Base-by-base conservation (phyloP, 306 rosid genomes). In the Quercus ilex region DNA sequence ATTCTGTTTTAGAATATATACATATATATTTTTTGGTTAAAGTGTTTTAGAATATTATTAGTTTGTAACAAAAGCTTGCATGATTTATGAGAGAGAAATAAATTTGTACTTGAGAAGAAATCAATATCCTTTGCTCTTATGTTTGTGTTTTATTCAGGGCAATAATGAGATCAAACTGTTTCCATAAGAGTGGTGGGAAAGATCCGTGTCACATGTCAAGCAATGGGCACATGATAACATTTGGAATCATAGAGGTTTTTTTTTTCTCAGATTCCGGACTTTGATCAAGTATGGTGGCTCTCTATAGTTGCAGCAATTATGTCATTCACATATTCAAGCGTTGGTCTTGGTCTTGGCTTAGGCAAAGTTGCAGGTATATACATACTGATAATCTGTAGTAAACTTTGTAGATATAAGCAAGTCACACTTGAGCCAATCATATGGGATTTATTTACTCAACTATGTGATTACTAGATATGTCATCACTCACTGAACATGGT, bases 201-300 rank as follows among this genome's bases (percentile, higher is more conserved):
- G 90, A 92, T 85, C 91, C 97, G 52, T 92, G 94, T 41, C 94
- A 88, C 55, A 85, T 92, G 91, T 90, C 97, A 57, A 92, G 97
- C 82, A 92, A 88, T 58, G 90, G 90, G n/a, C 87, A 88, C 69
- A 92, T 90, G 97, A 88, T 92, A 84, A 55, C 97, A 73, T 92
- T 90, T 75, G 97, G 91, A 51, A 71, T 88, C 79, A 86, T 84
- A 2, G 94, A 92, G 80, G 82, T 88, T 51, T 25, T 88, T 69
- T 69, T 82, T 92, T 84, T 90, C 92, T 56, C 97, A 92, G 83
- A 92, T 92, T 74, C 94, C 85, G 41, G 92, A 86, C 74, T 90
- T 90, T 38, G 91, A 88, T 80, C 93, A 87, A 79, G 83, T 88
- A 18, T 85, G 94, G 94, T 92, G 94, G 92, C 94, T 90, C 72